Percentiles rank a stretch among this genome's conserved stretches.
Evolutionary conservation across 345 rosid genomes (phyloP).

Genomic region (Lumnitzera racemosa): DNA sequence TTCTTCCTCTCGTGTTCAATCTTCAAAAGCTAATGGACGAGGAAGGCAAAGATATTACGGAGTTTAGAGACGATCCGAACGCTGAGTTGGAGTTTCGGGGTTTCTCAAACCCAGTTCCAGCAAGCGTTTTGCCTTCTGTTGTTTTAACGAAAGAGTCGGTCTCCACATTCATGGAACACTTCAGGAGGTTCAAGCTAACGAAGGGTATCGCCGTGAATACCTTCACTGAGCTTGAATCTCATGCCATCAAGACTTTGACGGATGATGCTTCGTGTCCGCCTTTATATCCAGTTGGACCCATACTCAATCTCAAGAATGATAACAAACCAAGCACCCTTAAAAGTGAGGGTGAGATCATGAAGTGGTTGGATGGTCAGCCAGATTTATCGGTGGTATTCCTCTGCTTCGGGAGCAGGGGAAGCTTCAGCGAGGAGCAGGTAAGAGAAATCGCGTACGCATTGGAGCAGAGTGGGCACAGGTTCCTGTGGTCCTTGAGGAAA

Average conservation of each 20-base stretch:
- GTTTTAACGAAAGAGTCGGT: slow-evolving; percentile 1
- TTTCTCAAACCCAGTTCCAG: slow-evolving; percentile 24
- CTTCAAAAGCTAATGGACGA: slow-evolving; percentile 11
- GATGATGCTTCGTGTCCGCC: slow-evolving; percentile 8
- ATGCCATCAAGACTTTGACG: slow-evolving; percentile 15
- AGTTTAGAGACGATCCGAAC: slow-evolving; percentile 20
- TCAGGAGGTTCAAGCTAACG: slow-evolving; percentile 7
- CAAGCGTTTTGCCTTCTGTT: slow-evolving; percentile 20
- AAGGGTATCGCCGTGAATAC: slow-evolving; percentile 44
- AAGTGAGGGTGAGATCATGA: slow-evolving; percentile 10
- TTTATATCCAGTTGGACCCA: slow-evolving; percentile 39
- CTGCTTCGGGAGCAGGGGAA: slow-evolving; percentile 58
- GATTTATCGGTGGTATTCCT: slow-evolving; percentile 39
- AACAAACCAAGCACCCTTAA: not conserved
- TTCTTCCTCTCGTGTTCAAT: slow-evolving; percentile 17
- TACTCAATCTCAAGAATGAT: slow-evolving; percentile 23
- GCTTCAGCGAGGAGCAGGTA: slow-evolving; percentile 32
- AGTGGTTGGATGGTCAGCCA: slow-evolving; percentile 52
- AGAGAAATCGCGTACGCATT: slow-evolving; percentile 38
- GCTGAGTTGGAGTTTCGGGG: slow-evolving; percentile 20
- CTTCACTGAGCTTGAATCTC: slow-evolving; percentile 31
- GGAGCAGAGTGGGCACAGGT: slow-evolving; percentile 30
- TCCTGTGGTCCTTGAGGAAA: slow-evolving; percentile 48
- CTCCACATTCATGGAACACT: accelerated
- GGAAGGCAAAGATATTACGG: slow-evolving; percentile 7